Evolutionary conservation across 176 grass and related monocot genomes (phyloP).

Genomic region (Carex parvula): DNA sequence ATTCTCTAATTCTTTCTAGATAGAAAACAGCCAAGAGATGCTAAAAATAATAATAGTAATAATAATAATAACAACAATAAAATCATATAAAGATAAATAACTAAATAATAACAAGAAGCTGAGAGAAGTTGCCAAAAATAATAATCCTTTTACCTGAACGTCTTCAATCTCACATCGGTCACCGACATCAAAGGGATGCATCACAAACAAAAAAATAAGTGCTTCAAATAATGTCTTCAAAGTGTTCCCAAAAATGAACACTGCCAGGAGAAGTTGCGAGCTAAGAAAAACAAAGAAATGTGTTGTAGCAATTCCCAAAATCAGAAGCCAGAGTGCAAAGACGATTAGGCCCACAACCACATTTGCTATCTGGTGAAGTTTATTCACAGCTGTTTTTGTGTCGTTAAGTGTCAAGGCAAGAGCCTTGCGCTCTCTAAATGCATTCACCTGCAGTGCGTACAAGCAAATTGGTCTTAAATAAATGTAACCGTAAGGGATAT

Average conservation of each 20-base stretch:
- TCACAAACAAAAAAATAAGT: conserved; percentile 81
- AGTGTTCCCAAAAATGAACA: conserved; percentile 95
- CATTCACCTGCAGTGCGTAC: conserved; percentile 52
- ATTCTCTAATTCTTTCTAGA: neutral
- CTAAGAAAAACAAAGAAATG: conserved; percentile 77
- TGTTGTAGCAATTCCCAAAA: conserved; percentile 65
- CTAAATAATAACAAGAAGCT: neutral
- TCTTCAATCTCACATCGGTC: conserved; percentile 81
- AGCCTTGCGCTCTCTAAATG: conserved; percentile 84
- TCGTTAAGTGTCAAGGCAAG: conserved; percentile 93
- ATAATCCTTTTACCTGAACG: conserved; percentile 49
- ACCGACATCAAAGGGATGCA: conserved; percentile 96
- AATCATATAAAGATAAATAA: neutral
- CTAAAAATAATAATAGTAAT: neutral
- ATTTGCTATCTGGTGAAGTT: conserved; percentile 93
- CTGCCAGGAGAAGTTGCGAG: conserved; percentile 67
- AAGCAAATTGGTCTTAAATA: neutral
- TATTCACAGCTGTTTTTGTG: conserved; percentile 96
- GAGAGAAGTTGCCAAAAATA: neutral
- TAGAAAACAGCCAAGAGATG: neutral
- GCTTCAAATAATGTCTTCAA: conserved; percentile 85
- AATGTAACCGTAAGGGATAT: neutral
- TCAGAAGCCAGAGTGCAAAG: conserved; percentile 71
- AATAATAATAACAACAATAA: neutral
- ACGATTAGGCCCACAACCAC: conserved; percentile 58